These are phyloP conservation scores for Vigna nakashimae DNA, from an alignment of 306 rosid genomes.

Conservation along the genomic window DNA sequence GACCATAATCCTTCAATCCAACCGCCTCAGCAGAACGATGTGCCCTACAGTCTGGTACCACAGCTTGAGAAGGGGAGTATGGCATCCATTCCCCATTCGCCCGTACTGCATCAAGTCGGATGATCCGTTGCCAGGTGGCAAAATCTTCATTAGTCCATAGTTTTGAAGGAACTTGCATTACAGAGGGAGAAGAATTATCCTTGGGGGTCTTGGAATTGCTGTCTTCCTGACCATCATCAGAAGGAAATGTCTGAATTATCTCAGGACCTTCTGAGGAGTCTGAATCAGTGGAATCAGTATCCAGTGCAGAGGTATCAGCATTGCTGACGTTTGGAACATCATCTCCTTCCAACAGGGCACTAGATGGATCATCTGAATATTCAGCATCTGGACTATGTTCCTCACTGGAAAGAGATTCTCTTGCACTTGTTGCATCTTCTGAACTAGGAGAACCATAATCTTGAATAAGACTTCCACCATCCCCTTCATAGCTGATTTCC, in stretches of 20 bases:
- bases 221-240: constrained; percentile 65
- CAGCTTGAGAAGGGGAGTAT: constrained; percentile 70
- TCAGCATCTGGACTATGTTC: constrained; percentile 72
- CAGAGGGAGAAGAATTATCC: constrained; percentile 68
- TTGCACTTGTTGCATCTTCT: constrained; percentile 87
- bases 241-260: constrained; percentile 70
- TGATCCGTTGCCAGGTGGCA: constrained; percentile 94
- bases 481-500: constrained; percentile 65
- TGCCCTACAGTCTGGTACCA: constrained; percentile 71
- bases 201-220: constrained; percentile 57
- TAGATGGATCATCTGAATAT: constrained; percentile 70
- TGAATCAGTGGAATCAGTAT: constrained; percentile 84
- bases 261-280: constrained; percentile 88
- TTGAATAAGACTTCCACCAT: constrained; percentile 59
- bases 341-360: constrained; percentile 73
- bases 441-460: constrained; percentile 89
- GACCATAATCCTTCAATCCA: constrained; percentile 93
- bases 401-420: constrained; percentile 93
- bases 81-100: constrained; percentile 93
- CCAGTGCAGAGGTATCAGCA: constrained; percentile 67
- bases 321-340: constrained; percentile 61
- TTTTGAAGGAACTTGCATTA: constrained; percentile 56
- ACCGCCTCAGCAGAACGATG: constrained; percentile 82
- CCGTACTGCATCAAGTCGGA: constrained; percentile 95
- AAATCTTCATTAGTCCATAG: constrained; percentile 72